phyloP scores from a whole-genome alignment of 2,329 filamentous ascomycete genomes.

The Trichoderma aggressivum region DNA sequence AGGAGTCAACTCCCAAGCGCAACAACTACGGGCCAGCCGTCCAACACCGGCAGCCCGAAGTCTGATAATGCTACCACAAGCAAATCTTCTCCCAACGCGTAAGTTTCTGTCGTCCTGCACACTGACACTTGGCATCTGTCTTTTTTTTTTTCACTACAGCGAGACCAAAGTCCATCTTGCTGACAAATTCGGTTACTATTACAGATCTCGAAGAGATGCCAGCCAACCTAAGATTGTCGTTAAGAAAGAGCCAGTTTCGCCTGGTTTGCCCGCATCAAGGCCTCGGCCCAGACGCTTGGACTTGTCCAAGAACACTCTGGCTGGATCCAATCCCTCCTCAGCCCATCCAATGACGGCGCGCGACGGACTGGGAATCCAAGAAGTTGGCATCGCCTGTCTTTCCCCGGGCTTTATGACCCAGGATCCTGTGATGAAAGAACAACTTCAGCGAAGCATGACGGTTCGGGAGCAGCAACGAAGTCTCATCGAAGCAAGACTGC shows the following conservation, averaged over 20 bases:
- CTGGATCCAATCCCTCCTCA: conserved; percentile 53
- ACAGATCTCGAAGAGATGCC: conserved; percentile 49
- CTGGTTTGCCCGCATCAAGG: conserved; percentile 68
- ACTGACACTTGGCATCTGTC: neutral
- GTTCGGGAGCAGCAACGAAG: conserved; percentile 91
- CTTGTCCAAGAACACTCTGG: conserved; percentile 61
- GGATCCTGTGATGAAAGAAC: conserved; percentile 93
- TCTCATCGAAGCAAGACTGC: conserved; percentile 87
- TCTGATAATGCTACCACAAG: conserved; percentile 35
- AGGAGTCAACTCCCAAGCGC: conserved; percentile 29
- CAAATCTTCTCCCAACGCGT: conserved; percentile 59
- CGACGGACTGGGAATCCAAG: conserved; percentile 78
- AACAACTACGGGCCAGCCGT: conserved; percentile 45
- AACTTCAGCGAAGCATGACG: conserved; percentile 88
- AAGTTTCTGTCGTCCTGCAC: conserved; percentile 35
- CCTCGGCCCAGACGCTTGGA: conserved; percentile 66
- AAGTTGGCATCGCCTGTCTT: conserved; percentile 89
- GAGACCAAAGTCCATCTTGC: conserved; percentile 1
- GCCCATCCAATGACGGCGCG: conserved; percentile 75
- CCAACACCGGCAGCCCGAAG: conserved; percentile 50
- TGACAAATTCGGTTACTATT: conserved; percentile 18
- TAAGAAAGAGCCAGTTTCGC: conserved; percentile 93
- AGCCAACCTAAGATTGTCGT: conserved; percentile 78
- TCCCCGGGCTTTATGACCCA: conserved; percentile 96
- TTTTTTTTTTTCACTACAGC: neutral